These are phyloP conservation scores for Dothidotthia symphoricarpi DNA, from an alignment of 2,329 filamentous ascomycete species.

Conservation along the genomic window DNA sequence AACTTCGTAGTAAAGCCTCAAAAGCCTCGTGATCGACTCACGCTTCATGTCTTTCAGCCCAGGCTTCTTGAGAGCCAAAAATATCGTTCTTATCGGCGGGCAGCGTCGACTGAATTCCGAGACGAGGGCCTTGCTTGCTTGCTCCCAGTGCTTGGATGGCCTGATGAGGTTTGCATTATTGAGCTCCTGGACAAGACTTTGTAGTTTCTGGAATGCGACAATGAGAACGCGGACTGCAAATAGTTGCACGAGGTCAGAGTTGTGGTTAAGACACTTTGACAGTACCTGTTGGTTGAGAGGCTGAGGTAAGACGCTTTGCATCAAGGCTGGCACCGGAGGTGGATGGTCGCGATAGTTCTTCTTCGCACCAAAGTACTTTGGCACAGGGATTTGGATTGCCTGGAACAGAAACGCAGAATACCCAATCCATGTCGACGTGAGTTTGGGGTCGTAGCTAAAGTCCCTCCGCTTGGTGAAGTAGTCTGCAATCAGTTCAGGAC, in stretches of 20 bases:
- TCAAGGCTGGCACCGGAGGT: slow-evolving; percentile 72
- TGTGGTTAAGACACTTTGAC: slow-evolving; percentile 73
- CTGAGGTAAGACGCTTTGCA: slow-evolving; percentile 83
- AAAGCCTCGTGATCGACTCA: slow-evolving; percentile 72
- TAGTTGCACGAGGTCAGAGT: slow-evolving; percentile 75
- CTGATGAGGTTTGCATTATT: slow-evolving; percentile 44
- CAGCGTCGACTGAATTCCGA: slow-evolving; percentile 75
- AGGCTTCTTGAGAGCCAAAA: slow-evolving; percentile 69
- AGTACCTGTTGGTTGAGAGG: slow-evolving; percentile 79
- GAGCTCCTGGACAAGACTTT: slow-evolving; percentile 62
- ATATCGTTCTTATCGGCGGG: slow-evolving; percentile 78
- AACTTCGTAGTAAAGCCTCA: slow-evolving; percentile 82
- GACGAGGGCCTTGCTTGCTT: slow-evolving; percentile 65
- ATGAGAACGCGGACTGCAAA: slow-evolving; percentile 80
- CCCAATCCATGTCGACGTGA: slow-evolving; percentile 91
- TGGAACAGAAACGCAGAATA: slow-evolving; percentile 88
- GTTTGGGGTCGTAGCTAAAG: slow-evolving; percentile 86
- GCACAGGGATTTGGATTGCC: slow-evolving; percentile 71
- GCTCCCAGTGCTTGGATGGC: slow-evolving; percentile 61
- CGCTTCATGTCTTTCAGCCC: slow-evolving; percentile 71
- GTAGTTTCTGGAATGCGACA: slow-evolving; percentile 75
- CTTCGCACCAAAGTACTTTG: slow-evolving; percentile 67
- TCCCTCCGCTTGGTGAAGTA: slow-evolving; percentile 76
- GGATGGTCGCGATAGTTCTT: slow-evolving; percentile 64
- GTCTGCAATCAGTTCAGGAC: slow-evolving; percentile 82